Conservation (phyloP, 176 grass and related monocot genomes). For the Olyra latifolia region DNA sequence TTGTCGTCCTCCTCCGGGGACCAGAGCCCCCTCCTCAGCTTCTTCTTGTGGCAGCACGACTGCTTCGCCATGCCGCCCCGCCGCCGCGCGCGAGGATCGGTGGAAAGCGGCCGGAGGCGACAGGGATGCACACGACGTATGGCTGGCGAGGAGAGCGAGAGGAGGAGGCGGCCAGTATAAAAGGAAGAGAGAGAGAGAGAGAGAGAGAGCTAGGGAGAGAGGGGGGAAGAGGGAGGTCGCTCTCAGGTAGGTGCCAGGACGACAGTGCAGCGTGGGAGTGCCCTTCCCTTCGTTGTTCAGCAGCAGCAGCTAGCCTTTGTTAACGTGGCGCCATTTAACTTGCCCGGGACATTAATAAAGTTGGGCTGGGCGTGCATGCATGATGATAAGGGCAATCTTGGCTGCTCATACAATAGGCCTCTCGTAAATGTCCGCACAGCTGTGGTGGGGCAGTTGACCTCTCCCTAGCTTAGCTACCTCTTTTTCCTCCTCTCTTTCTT, state of each 20-base stretch:
- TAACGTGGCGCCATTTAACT: no score
- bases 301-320: neutral
- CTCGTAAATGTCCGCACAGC: slow-evolving; percentile 33
- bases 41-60: slow-evolving; percentile 65
- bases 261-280: slow-evolving; percentile 25
- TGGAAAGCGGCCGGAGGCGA: neutral
- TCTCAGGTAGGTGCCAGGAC: slow-evolving; percentile 48
- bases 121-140: slow-evolving; percentile 3
- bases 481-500: neutral
- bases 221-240: slow-evolving; percentile 31
- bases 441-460: slow-evolving; percentile 27
- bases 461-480: neutral
- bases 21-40: slow-evolving; percentile 76
- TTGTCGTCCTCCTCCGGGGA: slow-evolving; percentile 78
- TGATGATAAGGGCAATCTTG: slow-evolving; percentile 37
- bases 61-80: slow-evolving; percentile 56
- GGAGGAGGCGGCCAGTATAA: slow-evolving; percentile 30
- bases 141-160: slow-evolving; percentile 25
- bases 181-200: neutral
- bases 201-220: neutral
- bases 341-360: slow-evolving; percentile 20
- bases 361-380: neutral
- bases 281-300: neutral
- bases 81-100: neutral
- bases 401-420: slow-evolving; percentile 9